Conservation (phyloP, 2,329 filamentous ascomycete species). For the Fonsecaea multimorphosa region DNA sequence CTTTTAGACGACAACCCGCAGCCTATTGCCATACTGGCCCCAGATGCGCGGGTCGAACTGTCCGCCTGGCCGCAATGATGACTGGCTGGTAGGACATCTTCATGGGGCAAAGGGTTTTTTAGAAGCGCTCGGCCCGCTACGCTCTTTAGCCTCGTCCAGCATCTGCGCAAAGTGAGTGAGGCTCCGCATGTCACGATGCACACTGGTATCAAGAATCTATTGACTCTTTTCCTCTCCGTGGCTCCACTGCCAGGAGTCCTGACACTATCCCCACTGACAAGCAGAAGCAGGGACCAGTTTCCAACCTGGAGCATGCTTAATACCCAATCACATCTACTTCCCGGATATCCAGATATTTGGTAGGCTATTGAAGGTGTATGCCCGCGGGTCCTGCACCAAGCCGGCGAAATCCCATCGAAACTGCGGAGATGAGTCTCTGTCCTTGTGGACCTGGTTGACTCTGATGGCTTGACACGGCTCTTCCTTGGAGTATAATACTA, state of each 20-base stretch:
- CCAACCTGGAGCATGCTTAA: neutral
- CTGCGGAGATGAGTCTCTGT: neutral
- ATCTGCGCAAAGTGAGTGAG: neutral
- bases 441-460: neutral
- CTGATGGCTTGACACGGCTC: neutral
- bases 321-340: neutral
- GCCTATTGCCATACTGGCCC: neutral
- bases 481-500: neutral
- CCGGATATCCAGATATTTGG: neutral
- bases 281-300: neutral
- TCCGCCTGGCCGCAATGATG: neutral
- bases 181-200: neutral
- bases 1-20: neutral
- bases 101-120: neutral
- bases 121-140: neutral
- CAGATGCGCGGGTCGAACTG: neutral
- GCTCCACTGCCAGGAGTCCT: neutral
- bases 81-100: neutral
- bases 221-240: neutral
- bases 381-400: neutral
- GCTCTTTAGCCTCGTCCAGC: neutral
- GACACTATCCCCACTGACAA: neutral
- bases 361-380: slow-evolving; percentile 4
- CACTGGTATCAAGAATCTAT: neutral
- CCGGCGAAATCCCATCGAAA: neutral